A percentile compares a stretch with the other conserved stretches of the same genome.
Evolutionary conservation across 768 basidiomycete genomes (phyloP).

Genomic region (Pluteus cervinus): DNA sequence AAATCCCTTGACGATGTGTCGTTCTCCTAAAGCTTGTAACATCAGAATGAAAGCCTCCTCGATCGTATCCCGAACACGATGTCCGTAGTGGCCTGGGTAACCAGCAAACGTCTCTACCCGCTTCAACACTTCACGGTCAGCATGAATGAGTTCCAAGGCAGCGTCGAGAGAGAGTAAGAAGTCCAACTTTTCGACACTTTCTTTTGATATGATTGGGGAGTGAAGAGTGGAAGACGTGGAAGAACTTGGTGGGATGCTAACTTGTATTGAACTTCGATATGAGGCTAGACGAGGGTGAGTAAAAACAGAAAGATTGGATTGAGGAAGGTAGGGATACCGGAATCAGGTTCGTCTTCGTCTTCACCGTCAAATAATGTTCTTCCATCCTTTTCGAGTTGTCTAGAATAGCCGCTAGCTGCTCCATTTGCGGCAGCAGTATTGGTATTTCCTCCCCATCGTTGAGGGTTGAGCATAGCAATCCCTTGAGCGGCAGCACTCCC

Average conservation of each 20-base stretch:
- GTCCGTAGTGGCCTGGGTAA: slow-evolving; percentile 85
- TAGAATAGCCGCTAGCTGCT: slow-evolving; percentile 24
- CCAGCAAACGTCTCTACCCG: slow-evolving; percentile 84
- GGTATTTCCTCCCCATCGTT: slow-evolving; percentile 78
- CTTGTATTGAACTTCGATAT: neutral
- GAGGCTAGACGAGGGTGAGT: too few relatives aligned
- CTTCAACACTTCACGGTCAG: slow-evolving; percentile 86
- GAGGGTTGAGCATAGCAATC: slow-evolving; percentile 85
- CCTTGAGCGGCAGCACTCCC: slow-evolving; percentile 77
- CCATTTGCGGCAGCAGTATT: slow-evolving; percentile 17
- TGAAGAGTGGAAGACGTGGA: slow-evolving; percentile 2
- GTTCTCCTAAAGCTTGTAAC: slow-evolving; percentile 67
- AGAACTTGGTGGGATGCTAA: neutral
- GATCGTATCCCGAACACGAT: slow-evolving; percentile 84
- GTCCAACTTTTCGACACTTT: slow-evolving; percentile 49
- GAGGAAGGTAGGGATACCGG: too few relatives aligned
- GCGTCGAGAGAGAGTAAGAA: slow-evolving; percentile 88
- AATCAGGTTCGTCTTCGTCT: slow-evolving; percentile 21
- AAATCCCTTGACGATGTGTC: slow-evolving; percentile 82
- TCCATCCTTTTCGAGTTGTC: slow-evolving; percentile 30
- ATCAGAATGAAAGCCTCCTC: slow-evolving; percentile 91
- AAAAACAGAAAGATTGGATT: too few relatives aligned
- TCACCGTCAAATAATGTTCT: slow-evolving; percentile 47
- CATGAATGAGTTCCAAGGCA: slow-evolving; percentile 88
- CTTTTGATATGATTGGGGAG: slow-evolving; percentile 5